phyloP scores from a whole-genome alignment of 352 stramenopile species.

The Poterioochromonas sp. region DNA sequence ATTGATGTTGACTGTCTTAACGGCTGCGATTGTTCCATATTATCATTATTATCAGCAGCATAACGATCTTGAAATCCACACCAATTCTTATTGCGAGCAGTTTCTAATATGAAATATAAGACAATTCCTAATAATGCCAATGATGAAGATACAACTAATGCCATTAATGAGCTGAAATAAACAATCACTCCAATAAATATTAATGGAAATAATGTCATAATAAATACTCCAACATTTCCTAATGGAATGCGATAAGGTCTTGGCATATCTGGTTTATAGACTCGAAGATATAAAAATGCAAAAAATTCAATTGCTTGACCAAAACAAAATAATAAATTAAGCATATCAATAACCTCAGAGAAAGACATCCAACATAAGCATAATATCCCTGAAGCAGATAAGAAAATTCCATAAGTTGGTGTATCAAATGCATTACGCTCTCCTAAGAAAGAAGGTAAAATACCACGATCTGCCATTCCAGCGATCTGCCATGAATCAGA shows the following conservation, averaged over 20 bases:
- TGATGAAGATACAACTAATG: background rate
- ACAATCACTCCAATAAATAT: constrained; percentile 26
- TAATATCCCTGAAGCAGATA: constrained; percentile 70
- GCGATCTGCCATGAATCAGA: constrained; percentile 75
- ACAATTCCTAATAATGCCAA: background rate
- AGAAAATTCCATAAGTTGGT: constrained; percentile 67
- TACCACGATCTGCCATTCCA: constrained; percentile 69
- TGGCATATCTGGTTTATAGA: constrained; percentile 57
- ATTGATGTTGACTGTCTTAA: no score
- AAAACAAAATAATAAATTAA: constrained; percentile 83
- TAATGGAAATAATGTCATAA: background rate
- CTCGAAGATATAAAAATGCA: constrained; percentile 74
- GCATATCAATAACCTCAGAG: constrained; percentile 69
- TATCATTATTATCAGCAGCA: background rate
- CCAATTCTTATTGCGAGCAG: background rate
- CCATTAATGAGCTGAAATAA: background rate
- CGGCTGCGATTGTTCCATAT: no score
- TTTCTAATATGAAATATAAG: constrained; percentile 12
- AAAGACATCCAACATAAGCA: constrained; percentile 70
- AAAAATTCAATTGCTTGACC: constrained; percentile 75
- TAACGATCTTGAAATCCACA: constrained; percentile 12
- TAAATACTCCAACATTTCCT: background rate
- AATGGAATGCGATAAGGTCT: constrained; percentile 57
- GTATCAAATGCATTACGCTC: constrained; percentile 56
- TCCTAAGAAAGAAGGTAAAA: constrained; percentile 71